Evolutionary conservation across 345 rosid genomes (phyloP).

Genomic region (Cardiospermum halicacabum): DNA sequence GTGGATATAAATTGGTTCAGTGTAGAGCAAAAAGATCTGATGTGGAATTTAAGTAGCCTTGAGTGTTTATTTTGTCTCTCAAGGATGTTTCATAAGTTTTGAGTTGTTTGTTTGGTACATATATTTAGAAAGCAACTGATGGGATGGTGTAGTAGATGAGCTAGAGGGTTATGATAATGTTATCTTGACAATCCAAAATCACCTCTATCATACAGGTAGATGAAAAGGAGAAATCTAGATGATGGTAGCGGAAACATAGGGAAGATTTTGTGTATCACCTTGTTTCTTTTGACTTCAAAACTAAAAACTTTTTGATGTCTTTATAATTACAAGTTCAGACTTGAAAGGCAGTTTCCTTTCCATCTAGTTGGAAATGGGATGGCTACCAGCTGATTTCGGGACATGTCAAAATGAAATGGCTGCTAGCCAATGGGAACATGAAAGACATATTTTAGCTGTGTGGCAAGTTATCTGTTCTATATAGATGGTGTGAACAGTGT

Average conservation of each 20-base stretch:
- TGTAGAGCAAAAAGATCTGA: neutral
- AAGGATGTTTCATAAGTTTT: slow-evolving; percentile 1
- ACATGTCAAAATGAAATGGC: no score
- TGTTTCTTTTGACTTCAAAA: neutral
- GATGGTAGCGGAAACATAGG: neutral
- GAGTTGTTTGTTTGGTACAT: neutral
- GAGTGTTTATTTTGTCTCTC: neutral
- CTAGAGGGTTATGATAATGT: neutral
- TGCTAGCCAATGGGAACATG: no score
- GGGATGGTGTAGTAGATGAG: neutral
- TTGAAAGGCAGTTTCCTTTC: neutral
- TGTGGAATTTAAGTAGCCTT: neutral
- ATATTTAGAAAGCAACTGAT: neutral
- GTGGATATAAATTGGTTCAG: neutral
- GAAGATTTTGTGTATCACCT: neutral
- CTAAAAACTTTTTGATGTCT: neutral
- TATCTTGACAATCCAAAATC: neutral
- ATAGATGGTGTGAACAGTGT: neutral
- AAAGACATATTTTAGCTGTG: neutral
- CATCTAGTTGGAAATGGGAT: neutral
- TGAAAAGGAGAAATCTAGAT: neutral
- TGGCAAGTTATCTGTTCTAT: neutral
- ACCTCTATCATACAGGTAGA: neutral
- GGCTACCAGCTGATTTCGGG: neutral
- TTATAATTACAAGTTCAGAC: neutral